Evolutionary conservation across 2,329 filamentous ascomycete species (phyloP).

Genomic region (Ceratocystiopsis brevicomis): DNA sequence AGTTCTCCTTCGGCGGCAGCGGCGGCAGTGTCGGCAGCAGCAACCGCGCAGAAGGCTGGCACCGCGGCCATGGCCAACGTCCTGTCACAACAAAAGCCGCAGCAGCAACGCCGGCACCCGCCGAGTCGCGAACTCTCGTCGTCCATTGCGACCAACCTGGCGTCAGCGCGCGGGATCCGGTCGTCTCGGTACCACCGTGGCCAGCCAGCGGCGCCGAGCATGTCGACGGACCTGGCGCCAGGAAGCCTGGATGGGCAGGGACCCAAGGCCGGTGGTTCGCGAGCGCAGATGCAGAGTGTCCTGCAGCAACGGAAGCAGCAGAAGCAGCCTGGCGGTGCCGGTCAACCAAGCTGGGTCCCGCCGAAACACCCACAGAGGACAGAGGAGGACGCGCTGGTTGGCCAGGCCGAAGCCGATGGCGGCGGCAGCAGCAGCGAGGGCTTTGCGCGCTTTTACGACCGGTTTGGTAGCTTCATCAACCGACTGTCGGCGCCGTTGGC

Average conservation of each 20-base stretch:
- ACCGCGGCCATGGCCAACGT: constrained; percentile 5
- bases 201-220: constrained; percentile 49
- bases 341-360: constrained; percentile 33
- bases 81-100: background rate
- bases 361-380: constrained; percentile 12
- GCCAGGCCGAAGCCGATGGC: background rate
- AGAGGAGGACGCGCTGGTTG: constrained; percentile 7
- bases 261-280: constrained; percentile 28
- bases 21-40: too few species aligned
- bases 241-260: constrained; percentile 42
- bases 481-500: constrained; percentile 77
- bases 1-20: background rate
- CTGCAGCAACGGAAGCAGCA: constrained; percentile 24
- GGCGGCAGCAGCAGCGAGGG: constrained; percentile 38
- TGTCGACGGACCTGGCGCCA: constrained; percentile 55
- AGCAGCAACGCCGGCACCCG: constrained; percentile 25
- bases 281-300: constrained; percentile 35
- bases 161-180: constrained; percentile 65
- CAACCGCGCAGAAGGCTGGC: constrained; percentile 1
- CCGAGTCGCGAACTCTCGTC: constrained; percentile 52
- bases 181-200: constrained; percentile 27
- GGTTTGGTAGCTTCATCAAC: constrained; percentile 76
- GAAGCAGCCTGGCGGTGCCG: constrained; percentile 13
- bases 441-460: constrained; percentile 80
- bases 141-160: constrained; percentile 76